Evolutionary conservation across 83 land plant genomes (phyloP).

Genomic region (Picea mariana): DNA sequence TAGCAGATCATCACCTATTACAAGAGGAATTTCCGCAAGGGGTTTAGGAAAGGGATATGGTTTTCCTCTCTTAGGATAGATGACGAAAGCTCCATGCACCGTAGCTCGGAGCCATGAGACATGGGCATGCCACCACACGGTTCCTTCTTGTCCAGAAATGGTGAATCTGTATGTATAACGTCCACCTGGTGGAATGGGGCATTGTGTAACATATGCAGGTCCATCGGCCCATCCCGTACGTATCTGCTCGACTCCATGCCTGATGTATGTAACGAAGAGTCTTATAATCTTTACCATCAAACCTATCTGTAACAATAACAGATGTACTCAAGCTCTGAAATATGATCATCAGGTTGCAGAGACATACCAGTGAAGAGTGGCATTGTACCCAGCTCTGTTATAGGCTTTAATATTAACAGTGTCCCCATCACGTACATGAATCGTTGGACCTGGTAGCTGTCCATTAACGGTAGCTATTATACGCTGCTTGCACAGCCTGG

Average conservation of each 20-base stretch:
- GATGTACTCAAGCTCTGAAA: no score
- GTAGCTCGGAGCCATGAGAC: conserved; percentile 20
- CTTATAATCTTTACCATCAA: no score
- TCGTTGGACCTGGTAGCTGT: not conserved
- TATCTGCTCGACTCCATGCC: conserved; percentile 27
- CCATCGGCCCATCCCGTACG: conserved; percentile 28
- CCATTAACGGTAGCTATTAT: not conserved
- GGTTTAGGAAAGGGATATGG: conserved; percentile 17
- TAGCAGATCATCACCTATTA: conserved; percentile 4
- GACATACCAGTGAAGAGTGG: not conserved
- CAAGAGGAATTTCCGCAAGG: not conserved
- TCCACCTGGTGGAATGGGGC: conserved; percentile 23
- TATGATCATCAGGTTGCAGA: no score
- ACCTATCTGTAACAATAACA: no score
- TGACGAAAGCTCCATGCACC: conserved; percentile 20
- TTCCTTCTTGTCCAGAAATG: conserved; percentile 18
- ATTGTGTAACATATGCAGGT: conserved; percentile 30
- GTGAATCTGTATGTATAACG: conserved; percentile 13
- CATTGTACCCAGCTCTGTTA: not conserved
- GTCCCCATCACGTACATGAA: not conserved
- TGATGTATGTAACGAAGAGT: not conserved
- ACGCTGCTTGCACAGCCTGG: not conserved
- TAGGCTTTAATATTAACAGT: not conserved
- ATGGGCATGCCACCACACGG: conserved; percentile 23
- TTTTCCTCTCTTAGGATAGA: conserved; percentile 6